Evolutionary conservation across 2,329 filamentous ascomycete genomes (phyloP).

Genomic region (Monascus ruber): DNA sequence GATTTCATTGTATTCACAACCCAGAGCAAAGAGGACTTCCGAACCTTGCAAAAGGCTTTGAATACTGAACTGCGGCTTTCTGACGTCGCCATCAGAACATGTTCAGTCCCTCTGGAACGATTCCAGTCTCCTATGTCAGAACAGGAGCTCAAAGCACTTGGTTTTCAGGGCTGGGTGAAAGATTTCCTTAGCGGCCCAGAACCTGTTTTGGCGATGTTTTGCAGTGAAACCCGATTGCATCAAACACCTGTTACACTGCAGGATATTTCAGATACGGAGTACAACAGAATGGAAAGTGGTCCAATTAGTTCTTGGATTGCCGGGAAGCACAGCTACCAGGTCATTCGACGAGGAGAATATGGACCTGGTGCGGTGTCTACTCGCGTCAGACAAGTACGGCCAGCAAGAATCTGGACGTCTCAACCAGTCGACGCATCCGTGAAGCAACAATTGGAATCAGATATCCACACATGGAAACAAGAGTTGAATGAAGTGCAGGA

Average conservation of each 20-base stretch:
- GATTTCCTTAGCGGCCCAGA: conserved; percentile 73
- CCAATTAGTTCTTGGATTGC: conserved; percentile 60
- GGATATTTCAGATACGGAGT: conserved; percentile 57
- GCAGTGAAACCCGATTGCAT: conserved; percentile 59
- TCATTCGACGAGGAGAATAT: conserved; percentile 68
- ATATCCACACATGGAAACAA: conserved; percentile 32
- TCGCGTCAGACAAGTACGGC: conserved; percentile 47
- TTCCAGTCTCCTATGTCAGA: conserved; percentile 46
- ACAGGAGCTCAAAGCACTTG: conserved; percentile 46
- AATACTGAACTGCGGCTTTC: conserved; percentile 53
- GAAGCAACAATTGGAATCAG: conserved; percentile 50
- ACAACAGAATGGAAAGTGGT: conserved; percentile 49
- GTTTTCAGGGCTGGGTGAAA: conserved; percentile 69
- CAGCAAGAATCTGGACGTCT: conserved; percentile 62
- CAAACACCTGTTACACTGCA: conserved; percentile 52
- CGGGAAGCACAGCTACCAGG: conserved; percentile 50
- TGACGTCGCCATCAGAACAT: conserved; percentile 60
- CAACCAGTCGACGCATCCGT: conserved; percentile 54
- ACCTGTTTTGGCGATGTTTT: conserved; percentile 79
- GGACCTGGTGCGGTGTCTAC: conserved; percentile 63
- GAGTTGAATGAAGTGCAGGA: conserved; percentile 26
- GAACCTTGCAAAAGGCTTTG: conserved; percentile 56
- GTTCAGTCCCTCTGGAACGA: conserved; percentile 41
- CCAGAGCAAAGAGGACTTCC: conserved; percentile 65
- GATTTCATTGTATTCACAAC: conserved; percentile 58